phyloP scores from a whole-genome alignment of 805 yeast genomes.

The Isabelozyma heimii region DNA sequence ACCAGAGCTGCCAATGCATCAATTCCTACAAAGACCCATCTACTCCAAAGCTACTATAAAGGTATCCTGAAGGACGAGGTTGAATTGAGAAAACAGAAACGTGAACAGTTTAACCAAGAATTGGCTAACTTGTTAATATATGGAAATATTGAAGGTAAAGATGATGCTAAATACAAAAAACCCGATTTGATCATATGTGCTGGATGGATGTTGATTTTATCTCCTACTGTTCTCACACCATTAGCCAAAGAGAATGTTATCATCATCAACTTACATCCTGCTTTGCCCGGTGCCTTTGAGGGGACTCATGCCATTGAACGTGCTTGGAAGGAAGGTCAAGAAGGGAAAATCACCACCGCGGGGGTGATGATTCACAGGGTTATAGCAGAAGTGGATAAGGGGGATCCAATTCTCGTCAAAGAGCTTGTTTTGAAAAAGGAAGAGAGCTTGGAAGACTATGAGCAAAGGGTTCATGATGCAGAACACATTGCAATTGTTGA shows the following conservation, averaged over 20 bases:
- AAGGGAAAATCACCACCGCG: slow-evolving; percentile 69
- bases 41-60: slow-evolving; percentile 68
- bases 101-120: slow-evolving; percentile 75
- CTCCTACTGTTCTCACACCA: slow-evolving; percentile 71
- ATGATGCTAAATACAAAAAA: slow-evolving; percentile 32
- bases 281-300: slow-evolving; percentile 94
- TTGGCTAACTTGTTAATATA: slow-evolving; percentile 65
- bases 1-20: slow-evolving; percentile 67
- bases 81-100: slow-evolving; percentile 53
- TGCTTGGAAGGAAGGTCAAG: slow-evolving; percentile 93
- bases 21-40: slow-evolving; percentile 73
- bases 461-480: slow-evolving; percentile 71
- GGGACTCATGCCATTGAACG: slow-evolving; percentile 97
- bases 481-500: slow-evolving; percentile 95
- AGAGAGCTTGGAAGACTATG: slow-evolving; percentile 79
- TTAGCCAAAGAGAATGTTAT: slow-evolving; percentile 60
- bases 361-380: slow-evolving; percentile 98
- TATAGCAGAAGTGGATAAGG: slow-evolving; percentile 93
- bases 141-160: slow-evolving; percentile 38
- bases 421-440: slow-evolving; percentile 69
- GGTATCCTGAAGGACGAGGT: slow-evolving; percentile 70
- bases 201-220: slow-evolving; percentile 95
- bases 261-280: slow-evolving; percentile 93
- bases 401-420: slow-evolving; percentile 82
- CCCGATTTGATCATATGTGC: slow-evolving; percentile 96